Conservation (phyloP, 441 rosid genomes). For the Biscutella laevigata region DNA sequence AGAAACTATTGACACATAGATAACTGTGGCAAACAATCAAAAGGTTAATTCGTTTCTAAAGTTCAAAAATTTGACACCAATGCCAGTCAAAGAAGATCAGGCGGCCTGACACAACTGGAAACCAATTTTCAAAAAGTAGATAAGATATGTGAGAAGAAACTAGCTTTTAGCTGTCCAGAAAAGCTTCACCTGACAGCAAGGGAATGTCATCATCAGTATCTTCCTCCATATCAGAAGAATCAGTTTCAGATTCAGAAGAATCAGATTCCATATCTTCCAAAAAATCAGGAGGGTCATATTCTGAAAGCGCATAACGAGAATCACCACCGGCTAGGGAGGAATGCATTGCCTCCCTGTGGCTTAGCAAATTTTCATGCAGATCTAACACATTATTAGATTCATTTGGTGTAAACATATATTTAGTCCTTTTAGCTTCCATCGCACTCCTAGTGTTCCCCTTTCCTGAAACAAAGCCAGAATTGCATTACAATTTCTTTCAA, state of each 20-base stretch:
- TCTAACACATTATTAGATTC: slow-evolving; percentile 44
- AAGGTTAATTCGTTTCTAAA: neutral
- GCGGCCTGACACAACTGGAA: neutral
- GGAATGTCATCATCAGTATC: slow-evolving; percentile 57
- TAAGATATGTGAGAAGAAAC: slow-evolving; percentile 4
- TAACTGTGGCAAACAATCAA: neutral
- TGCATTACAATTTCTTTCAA: slow-evolving; percentile 23
- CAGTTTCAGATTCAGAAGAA: slow-evolving; percentile 58
- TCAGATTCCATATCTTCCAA: slow-evolving; percentile 48
- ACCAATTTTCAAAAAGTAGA: neutral
- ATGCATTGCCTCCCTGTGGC: slow-evolving; percentile 35
- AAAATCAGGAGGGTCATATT: slow-evolving; percentile 47
- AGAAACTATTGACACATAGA: neutral
- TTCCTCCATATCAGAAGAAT: slow-evolving; percentile 76
- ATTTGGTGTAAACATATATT: slow-evolving; percentile 37
- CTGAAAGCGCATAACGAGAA: slow-evolving; percentile 32
- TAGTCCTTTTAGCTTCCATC: slow-evolving; percentile 56
- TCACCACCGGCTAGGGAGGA: slow-evolving; percentile 37
- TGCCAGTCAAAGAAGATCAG: slow-evolving; percentile 3
- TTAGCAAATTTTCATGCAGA: slow-evolving; percentile 39
- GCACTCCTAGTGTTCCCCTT: slow-evolving; percentile 39
- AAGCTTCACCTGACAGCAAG: slow-evolving; percentile 50
- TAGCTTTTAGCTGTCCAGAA: slow-evolving; percentile 13
- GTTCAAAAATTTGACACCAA: neutral
- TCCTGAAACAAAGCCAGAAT: slow-evolving; percentile 42